Evolutionary conservation across 495 filamentous ascomycete genomes (phyloP).

Genomic region (Xylaria sp.): DNA sequence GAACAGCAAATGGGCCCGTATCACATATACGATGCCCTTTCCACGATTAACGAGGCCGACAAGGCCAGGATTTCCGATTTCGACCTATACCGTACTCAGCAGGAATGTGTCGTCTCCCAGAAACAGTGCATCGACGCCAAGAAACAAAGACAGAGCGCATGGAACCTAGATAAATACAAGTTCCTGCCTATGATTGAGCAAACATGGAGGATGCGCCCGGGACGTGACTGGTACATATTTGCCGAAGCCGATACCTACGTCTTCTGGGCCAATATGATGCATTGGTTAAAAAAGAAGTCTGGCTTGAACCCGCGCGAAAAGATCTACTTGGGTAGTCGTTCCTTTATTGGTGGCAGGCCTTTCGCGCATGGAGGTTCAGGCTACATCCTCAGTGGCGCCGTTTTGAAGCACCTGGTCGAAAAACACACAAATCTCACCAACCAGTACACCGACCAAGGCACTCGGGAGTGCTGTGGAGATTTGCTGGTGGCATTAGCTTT

Average conservation of each 20-base stretch:
- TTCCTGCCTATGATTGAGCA: slow-evolving; percentile 70
- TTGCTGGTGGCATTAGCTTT: slow-evolving; percentile 54
- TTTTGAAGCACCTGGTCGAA: slow-evolving; percentile 47
- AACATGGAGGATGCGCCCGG: slow-evolving; percentile 56
- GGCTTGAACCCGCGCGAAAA: slow-evolving; percentile 54
- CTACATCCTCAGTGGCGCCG: slow-evolving; percentile 55
- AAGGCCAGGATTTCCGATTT: slow-evolving; percentile 51
- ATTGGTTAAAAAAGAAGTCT: slow-evolving; percentile 54
- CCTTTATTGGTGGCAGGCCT: slow-evolving; percentile 43
- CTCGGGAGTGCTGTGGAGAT: slow-evolving; percentile 58
- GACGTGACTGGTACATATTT: slow-evolving; percentile 71
- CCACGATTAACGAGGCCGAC: slow-evolving; percentile 47
- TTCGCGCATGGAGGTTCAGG: slow-evolving; percentile 61
- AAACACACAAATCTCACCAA: slow-evolving; percentile 41
- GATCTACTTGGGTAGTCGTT: slow-evolving; percentile 63
- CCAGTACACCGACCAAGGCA: slow-evolving; percentile 46
- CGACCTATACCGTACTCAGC: slow-evolving; percentile 54
- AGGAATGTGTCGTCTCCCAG: slow-evolving; percentile 45
- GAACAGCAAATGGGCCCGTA: slow-evolving; percentile 53
- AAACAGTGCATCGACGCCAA: slow-evolving; percentile 42
- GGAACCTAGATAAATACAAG: slow-evolving; percentile 75
- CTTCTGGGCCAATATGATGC: slow-evolving; percentile 67
- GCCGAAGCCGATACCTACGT: slow-evolving; percentile 73
- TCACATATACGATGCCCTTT: slow-evolving; percentile 57
- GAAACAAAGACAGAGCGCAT: slow-evolving; percentile 51